Evolutionary conservation across 2,329 filamentous ascomycete genomes (phyloP).

Genomic region (Botrytis cinerea): DNA sequence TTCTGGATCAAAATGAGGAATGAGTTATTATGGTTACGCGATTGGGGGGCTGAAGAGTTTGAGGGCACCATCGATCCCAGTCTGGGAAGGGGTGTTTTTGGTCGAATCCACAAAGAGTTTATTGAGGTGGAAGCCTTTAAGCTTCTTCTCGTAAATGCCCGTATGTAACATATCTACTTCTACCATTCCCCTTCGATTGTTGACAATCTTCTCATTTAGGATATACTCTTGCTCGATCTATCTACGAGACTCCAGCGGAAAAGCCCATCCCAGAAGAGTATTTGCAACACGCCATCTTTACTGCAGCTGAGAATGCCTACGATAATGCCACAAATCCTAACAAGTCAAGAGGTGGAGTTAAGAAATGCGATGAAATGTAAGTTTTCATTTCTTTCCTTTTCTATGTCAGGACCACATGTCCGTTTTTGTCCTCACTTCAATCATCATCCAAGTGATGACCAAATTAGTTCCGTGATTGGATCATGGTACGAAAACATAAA

Average conservation of each 20-base stretch:
- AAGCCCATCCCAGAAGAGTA: conserved; percentile 51
- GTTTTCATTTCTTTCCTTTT: conserved; percentile 34
- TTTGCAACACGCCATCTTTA: conserved; percentile 62
- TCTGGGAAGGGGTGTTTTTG: conserved; percentile 53
- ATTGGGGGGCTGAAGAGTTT: conserved; percentile 62
- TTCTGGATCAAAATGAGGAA: conserved; percentile 63
- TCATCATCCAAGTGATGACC: not conserved
- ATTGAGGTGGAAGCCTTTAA: conserved; percentile 74
- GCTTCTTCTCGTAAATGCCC: conserved; percentile 60
- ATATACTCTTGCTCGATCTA: conserved; percentile 61
- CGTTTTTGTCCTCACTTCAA: not conserved
- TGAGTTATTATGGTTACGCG: conserved; percentile 71
- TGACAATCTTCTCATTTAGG: conserved; percentile 45
- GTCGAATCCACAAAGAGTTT: conserved; percentile 58
- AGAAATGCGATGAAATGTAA: conserved; percentile 75
- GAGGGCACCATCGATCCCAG: conserved; percentile 40
- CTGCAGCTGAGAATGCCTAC: conserved; percentile 68
- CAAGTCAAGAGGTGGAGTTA: conserved; percentile 71
- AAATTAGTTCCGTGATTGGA: not conserved
- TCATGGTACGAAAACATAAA: not conserved
- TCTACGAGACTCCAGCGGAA: conserved; percentile 58
- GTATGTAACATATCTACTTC: conserved; percentile 47
- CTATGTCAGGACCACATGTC: not conserved
- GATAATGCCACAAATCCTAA: conserved; percentile 84
- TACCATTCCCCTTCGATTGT: not conserved